Percentiles rank a stretch among this genome's conserved stretches.
Conservation (phyloP, 352 stramenopile genomes). For the Phytophthora colocasiae region DNA sequence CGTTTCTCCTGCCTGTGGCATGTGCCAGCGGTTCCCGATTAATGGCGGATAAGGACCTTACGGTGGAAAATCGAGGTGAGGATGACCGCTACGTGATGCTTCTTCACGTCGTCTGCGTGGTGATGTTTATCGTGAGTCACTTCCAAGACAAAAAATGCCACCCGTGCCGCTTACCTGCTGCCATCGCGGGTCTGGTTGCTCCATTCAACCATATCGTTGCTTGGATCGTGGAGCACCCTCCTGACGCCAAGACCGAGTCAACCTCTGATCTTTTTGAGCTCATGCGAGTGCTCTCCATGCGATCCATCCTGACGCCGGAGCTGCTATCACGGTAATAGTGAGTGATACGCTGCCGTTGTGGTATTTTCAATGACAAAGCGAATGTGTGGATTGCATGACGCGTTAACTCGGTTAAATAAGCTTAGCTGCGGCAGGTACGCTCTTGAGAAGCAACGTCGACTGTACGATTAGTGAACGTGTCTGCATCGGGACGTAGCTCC, state of each 20-base stretch:
- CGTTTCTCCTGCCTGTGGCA: constrained; percentile 76
- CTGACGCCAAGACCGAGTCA: constrained; percentile 56
- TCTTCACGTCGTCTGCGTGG: constrained; percentile 71
- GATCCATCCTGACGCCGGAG: constrained; percentile 50
- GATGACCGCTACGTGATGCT: constrained; percentile 85
- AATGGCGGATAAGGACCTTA: constrained; percentile 52
- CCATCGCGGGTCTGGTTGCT: constrained; percentile 54
- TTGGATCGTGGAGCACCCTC: constrained; percentile 70
- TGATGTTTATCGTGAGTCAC: constrained; percentile 74
- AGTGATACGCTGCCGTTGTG: neutral
- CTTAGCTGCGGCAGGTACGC: constrained; percentile 27
- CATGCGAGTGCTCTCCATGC: constrained; percentile 65
- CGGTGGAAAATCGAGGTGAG: constrained; percentile 60
- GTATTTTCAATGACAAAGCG: constrained; percentile 14
- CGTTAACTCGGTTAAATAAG: constrained; percentile 43
- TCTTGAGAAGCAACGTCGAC: constrained; percentile 16
- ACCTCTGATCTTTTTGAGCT: constrained; percentile 77
- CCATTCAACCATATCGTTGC: constrained; percentile 60
- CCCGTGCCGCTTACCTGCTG: constrained; percentile 43
- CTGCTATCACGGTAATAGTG: constrained; percentile 34
- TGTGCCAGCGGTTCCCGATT: constrained; percentile 70
- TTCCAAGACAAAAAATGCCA: constrained; percentile 57
- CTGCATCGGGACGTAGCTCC: constrained; percentile 14
- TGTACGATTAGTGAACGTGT: constrained; percentile 25
- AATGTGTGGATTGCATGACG: constrained; percentile 25